phyloP scores from a whole-genome alignment of 2,329 filamentous ascomycete genomes.

The Rhynchosporium agropyri region DNA sequence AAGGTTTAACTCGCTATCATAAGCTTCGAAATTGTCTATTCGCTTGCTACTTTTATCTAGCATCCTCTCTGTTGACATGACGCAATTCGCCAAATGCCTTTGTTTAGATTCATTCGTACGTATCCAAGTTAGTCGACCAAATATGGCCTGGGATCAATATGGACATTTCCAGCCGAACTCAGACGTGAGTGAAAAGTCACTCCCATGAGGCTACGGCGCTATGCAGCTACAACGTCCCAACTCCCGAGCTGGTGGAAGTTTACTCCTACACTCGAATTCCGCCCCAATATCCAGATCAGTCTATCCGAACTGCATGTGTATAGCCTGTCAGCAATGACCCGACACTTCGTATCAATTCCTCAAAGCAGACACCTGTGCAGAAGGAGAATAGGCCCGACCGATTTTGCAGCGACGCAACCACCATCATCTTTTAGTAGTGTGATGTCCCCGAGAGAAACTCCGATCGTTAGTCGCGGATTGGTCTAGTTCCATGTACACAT shows the following conservation, averaged over 20 bases:
- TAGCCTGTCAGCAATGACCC: not conserved
- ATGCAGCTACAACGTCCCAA: not conserved
- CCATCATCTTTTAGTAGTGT: not conserved
- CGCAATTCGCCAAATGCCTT: too few relatives aligned
- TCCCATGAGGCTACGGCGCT: not conserved
- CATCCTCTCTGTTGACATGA: not conserved
- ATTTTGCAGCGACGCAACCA: not conserved
- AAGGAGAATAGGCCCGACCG: constrained; percentile 11
- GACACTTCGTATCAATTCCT: not conserved
- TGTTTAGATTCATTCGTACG: not conserved
- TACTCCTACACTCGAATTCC: not conserved
- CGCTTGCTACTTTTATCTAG: too few relatives aligned
- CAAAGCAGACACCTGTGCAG: not conserved
- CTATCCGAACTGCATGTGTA: constrained; percentile 7
- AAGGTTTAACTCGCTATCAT: too few relatives aligned
- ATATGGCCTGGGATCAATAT: too few relatives aligned
- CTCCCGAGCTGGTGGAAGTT: not conserved
- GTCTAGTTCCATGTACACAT: constrained; percentile 6
- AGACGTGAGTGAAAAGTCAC: too few relatives aligned
- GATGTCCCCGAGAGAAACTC: constrained; percentile 10
- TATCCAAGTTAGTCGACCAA: not conserved
- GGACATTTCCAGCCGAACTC: too few relatives aligned
- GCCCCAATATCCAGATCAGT: not conserved
- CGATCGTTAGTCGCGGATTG: constrained; percentile 4
- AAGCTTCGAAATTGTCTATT: too few relatives aligned